Conservation (phyloP, 1,139 yeast genomes). For the Zhuliangozyma blackwelliae region DNA sequence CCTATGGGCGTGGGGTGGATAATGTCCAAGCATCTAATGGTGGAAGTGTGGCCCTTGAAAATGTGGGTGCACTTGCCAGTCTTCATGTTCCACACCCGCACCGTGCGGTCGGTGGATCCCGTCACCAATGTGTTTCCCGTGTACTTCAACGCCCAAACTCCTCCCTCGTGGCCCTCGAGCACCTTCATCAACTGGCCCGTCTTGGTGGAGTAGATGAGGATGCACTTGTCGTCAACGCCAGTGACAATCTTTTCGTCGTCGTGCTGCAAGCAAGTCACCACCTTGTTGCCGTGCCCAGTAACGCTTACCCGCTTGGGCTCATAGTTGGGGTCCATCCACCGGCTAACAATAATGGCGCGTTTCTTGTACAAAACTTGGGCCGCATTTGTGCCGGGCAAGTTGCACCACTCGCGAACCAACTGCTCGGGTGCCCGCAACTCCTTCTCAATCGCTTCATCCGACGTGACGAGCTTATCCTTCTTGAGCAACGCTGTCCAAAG, state of each 20-base stretch:
- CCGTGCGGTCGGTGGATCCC: constrained; percentile 90
- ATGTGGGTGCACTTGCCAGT: constrained; percentile 79
- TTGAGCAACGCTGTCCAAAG: constrained; percentile 58
- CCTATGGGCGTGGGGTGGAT: constrained; percentile 63
- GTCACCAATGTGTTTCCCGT: constrained; percentile 79
- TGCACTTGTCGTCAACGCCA: constrained; percentile 84
- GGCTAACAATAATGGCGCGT: constrained; percentile 56
- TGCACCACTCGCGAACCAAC: constrained; percentile 32
- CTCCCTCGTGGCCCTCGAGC: constrained; percentile 89
- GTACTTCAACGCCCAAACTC: constrained; percentile 97
- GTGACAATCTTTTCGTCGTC: constrained; percentile 89
- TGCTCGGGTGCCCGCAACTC: constrained; percentile 28
- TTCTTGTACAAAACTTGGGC: constrained; percentile 63
- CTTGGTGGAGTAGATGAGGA: constrained; percentile 74
- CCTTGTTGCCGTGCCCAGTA: constrained; percentile 67
- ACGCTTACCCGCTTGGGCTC: constrained; percentile 68
- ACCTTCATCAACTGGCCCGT: constrained; percentile 69
- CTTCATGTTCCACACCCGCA: constrained; percentile 78
- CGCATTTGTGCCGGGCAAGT: constrained; percentile 17
- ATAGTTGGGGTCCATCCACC: constrained; percentile 81
- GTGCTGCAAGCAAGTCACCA: constrained; percentile 90
- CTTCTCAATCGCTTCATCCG: constrained; percentile 28
- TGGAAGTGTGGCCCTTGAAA: constrained; percentile 86
- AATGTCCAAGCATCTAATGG: constrained; percentile 86
- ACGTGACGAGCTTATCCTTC: constrained; percentile 49